Conservation (phyloP, 495 filamentous ascomycete species). For the Cudoniella acicularis region DNA sequence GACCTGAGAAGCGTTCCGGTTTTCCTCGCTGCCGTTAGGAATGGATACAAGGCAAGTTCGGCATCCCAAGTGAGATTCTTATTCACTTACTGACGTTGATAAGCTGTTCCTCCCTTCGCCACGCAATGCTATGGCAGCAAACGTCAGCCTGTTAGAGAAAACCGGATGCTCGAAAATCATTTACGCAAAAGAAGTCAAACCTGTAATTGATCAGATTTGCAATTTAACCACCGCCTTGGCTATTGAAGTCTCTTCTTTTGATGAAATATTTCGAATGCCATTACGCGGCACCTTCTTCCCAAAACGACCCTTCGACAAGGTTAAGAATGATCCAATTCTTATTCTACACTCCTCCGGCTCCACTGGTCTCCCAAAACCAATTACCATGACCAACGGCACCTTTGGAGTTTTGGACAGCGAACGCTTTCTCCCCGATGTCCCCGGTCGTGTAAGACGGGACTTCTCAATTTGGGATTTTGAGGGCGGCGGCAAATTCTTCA, state of each 20-base stretch:
- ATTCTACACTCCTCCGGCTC: constrained; percentile 31
- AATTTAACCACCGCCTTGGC: background rate
- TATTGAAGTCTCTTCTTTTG: constrained; percentile 18
- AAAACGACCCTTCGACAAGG: constrained; percentile 23
- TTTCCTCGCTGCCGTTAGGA: constrained; percentile 37
- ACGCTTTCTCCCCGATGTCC: constrained; percentile 19
- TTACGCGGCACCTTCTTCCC: constrained; percentile 3
- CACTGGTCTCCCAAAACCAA: constrained; percentile 28
- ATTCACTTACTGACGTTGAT: background rate
- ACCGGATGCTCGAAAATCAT: background rate
- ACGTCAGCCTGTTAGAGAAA: background rate
- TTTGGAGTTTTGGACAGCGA: background rate
- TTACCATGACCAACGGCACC: background rate
- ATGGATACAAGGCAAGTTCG: constrained; percentile 39
- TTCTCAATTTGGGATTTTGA: background rate
- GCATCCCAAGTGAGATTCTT: background rate
- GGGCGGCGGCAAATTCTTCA: background rate
- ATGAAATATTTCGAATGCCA: constrained; percentile 9
- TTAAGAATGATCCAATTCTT: constrained; percentile 27
- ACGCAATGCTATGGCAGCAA: constrained; percentile 21
- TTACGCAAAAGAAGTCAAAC: background rate
- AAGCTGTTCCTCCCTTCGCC: constrained; percentile 8
- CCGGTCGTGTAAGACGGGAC: constrained; percentile 1
- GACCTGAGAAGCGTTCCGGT: constrained; percentile 43
- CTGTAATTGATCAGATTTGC: background rate